These are phyloP conservation scores for Clonostachys chloroleuca DNA, from an alignment of 2,329 filamentous ascomycete species.

Conservation along the genomic window DNA sequence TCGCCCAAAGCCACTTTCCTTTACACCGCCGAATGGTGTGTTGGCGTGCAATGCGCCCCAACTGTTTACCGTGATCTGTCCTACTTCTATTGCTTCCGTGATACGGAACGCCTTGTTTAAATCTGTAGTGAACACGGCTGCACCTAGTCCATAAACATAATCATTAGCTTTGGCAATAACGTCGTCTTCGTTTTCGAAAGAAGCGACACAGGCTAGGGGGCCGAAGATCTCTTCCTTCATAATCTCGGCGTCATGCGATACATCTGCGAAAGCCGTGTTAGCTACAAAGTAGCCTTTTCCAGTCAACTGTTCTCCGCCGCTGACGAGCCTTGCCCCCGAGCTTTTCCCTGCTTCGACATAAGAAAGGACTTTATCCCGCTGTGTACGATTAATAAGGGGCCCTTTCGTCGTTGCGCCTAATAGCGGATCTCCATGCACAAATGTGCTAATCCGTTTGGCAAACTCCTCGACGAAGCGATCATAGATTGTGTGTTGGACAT, in stretches of 20 bases:
- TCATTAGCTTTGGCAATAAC: conserved; percentile 17
- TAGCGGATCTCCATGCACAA: background rate
- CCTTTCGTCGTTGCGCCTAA: too few species aligned
- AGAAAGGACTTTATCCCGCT: conserved; percentile 37
- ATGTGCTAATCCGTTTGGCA: background rate
- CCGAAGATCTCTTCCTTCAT: background rate
- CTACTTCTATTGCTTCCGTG: conserved; percentile 44
- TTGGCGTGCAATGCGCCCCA: conserved; percentile 3
- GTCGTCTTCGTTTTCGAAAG: conserved; percentile 11
- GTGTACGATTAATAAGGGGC: conserved; percentile 30
- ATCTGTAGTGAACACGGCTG: conserved; percentile 48
- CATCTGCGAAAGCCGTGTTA: background rate
- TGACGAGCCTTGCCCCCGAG: background rate
- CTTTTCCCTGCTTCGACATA: conserved; percentile 37
- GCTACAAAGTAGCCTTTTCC: background rate
- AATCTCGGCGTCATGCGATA: background rate
- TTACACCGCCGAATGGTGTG: conserved; percentile 37
- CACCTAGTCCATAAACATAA: conserved; percentile 45
- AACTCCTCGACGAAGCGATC: conserved; percentile 49
- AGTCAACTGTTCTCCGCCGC: conserved; percentile 1
- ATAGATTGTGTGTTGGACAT: conserved; percentile 58
- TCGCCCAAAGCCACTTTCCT: conserved; percentile 54
- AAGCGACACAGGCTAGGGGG: conserved; percentile 3
- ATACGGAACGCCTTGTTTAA: conserved; percentile 27
- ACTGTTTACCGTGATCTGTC: conserved; percentile 28